Evolutionary conservation across 2,329 filamentous ascomycete genomes (phyloP), one percentile per base, ranked within the genome.

Genomic region (Sphaerostilbella broomeana): DNA sequence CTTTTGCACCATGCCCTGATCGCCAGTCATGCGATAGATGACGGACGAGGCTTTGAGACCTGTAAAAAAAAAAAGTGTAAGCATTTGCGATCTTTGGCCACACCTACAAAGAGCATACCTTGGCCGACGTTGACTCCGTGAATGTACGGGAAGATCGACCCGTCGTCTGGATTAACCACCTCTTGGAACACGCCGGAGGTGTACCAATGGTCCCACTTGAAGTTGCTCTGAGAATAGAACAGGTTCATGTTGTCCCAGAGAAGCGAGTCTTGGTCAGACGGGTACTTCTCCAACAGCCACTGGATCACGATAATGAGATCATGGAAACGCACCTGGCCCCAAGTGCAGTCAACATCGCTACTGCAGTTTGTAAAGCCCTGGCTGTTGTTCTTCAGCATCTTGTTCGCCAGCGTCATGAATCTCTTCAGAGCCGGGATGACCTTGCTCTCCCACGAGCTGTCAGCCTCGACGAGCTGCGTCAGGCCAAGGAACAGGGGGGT

Each of bases 321-420:
- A 22, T 65, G 63, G 16, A 61, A 55, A 12, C 64, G 53, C 15
- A 52, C 58, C 19, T 54, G 18, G 46, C 52, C 22, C 63, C 63
- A 54, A 51, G 56, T 30, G 53, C 57, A 48, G 47, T 53, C 38
- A 10, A 60, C 51, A 40, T 70, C 65, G 2, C 62, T 62, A 1
- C 57, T 49, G 20, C 68, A 67, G 35, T 61, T 60, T 12, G 72
- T 55, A 38, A 73, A 66, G 0, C 75, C 75, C 2, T 65, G 65
- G 30, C 67, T 68, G 46, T 75, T 66, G 40, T 76, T 54, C 39
- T 62, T 57, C 13, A 80, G 61, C 75, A 80, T 80, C 21, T 53
- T 55, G 46, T 78, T 64, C 50, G 69, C 68, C 4, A 79, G 54
- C 4, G 56, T 49, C 25, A 72, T 54, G 38, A 54, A 54, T 6